A percentile compares a stretch with the other conserved stretches of the same genome.
phyloP scores from a whole-genome alignment of 345 rosid species.

The Atalantia buxifolia region DNA sequence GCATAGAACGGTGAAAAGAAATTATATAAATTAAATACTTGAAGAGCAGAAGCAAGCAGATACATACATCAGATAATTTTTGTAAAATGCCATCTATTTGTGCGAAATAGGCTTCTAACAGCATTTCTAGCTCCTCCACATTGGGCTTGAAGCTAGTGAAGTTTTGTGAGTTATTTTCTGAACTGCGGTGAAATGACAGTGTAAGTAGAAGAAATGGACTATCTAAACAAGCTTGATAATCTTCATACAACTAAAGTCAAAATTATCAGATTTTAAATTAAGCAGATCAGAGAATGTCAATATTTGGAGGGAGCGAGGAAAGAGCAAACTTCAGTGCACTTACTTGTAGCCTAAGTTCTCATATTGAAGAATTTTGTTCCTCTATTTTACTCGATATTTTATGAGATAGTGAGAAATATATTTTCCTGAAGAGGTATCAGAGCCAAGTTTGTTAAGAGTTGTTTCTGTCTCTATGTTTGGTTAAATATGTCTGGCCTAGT shows the following conservation, averaged over 20 bases:
- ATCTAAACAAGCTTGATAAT: background rate
- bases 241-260: background rate
- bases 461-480: background rate
- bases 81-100: constrained; percentile 48
- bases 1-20: background rate
- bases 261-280: background rate
- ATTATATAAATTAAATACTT: background rate
- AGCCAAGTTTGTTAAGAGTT: background rate
- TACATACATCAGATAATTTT: constrained; percentile 46
- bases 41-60: background rate
- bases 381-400: no score
- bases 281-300: background rate
- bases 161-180: constrained; percentile 19
- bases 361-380: background rate
- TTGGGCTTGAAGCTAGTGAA: constrained; percentile 24
- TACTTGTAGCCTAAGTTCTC: background rate
- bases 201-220: background rate
- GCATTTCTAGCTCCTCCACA: constrained; percentile 56
- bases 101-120: constrained; percentile 55
- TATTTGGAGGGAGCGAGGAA: background rate
- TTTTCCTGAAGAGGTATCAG: background rate
- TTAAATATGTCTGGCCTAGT: background rate
- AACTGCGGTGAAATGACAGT: constrained; percentile 6
- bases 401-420: background rate
- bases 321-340: background rate